Conservation (phyloP, 768 basidiomycete species). For the Agaricus sinodeliciosus region DNA sequence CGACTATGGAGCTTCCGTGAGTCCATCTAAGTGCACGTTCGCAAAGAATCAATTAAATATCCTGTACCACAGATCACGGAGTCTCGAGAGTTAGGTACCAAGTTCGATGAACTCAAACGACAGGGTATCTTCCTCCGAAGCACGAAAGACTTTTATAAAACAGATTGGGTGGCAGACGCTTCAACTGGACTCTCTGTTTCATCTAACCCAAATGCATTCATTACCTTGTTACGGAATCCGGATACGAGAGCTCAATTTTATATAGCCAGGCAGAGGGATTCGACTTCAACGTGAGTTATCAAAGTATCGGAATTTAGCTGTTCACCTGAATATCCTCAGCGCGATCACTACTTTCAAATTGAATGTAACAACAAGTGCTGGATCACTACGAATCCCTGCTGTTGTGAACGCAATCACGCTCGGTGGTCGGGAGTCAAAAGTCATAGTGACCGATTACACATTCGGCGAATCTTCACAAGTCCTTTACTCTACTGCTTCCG, state of each 20-base stretch:
- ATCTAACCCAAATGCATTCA: slow-evolving; percentile 42
- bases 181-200: slow-evolving; percentile 37
- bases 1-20: slow-evolving; percentile 68
- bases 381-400: slow-evolving; percentile 49
- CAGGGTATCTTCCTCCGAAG: slow-evolving; percentile 76
- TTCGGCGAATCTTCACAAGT: slow-evolving; percentile 55
- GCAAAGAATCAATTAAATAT: not conserved
- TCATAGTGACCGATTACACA: slow-evolving; percentile 64
- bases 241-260: slow-evolving; percentile 64
- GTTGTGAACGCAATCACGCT: slow-evolving; percentile 50
- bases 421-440: slow-evolving; percentile 65
- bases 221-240: slow-evolving; percentile 61
- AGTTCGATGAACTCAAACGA: slow-evolving; percentile 73
- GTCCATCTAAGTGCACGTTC: not conserved
- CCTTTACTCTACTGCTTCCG: slow-evolving; percentile 65
- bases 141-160: slow-evolving; percentile 75
- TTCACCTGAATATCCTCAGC: slow-evolving; percentile 24
- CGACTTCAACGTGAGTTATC: slow-evolving; percentile 53
- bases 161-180: slow-evolving; percentile 63
- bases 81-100: slow-evolving; percentile 55
- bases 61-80: slow-evolving; percentile 43
- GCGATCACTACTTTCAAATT: slow-evolving; percentile 50
- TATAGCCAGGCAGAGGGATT: slow-evolving; percentile 60
- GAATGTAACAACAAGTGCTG: slow-evolving; percentile 46
- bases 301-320: no score